Evolutionary conservation across 192 early-diverging fungal genomes (phyloP), one percentile per base, ranked within the genome.

Genomic region (Spizellomyces punctatus): DNA sequence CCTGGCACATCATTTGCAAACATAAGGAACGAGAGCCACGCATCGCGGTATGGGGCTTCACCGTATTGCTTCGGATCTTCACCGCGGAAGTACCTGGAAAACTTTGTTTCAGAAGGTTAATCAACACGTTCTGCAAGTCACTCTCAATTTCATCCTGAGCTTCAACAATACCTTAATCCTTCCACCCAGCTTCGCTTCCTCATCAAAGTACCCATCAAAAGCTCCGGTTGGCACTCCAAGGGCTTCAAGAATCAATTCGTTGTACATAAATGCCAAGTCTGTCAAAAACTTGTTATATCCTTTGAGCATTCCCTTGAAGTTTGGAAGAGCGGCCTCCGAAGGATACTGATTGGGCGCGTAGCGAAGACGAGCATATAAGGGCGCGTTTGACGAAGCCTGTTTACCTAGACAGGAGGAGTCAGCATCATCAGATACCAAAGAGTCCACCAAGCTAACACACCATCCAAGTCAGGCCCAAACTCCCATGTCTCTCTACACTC

Each of bases 1-100:
- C 54, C 22, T 10, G 66, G 66, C 6, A 58, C 55, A 43, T 68
- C 55, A 22, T 58, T 68, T 12, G 55, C 49, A 68, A 68, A 68
- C 14, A 68, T 14, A n/a, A 42, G 57, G 19, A 68, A 68, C 6
- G 54, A 61, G 12, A 68, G 43, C 66, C 66, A 68, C 17, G 21
- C 54, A 41, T 58, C 55, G 5, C 49, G 14, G 66, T 58, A 58
- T 5, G 66, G 55, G 12, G 36, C 46, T 68, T 68, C 54, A 21
- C 55, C 55, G 52, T 17, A 48, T 14, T 41, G 43, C 7, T 58
- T 42, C n/a, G 54, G 12, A 45, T 58, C 55, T n/a, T 68, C 54
- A 5, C 12, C 27, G 0, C 42, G 14, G 66, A 54, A 54, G 66
- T 68, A 58, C 22, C 55, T n/a, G 43, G 5, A 5, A 68, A 68